A percentile compares a stretch with the other conserved stretches of the same genome.
These are phyloP conservation scores for Prinsepia uniflora DNA, from an alignment of 306 rosid genomes.

Conservation along the genomic window DNA sequence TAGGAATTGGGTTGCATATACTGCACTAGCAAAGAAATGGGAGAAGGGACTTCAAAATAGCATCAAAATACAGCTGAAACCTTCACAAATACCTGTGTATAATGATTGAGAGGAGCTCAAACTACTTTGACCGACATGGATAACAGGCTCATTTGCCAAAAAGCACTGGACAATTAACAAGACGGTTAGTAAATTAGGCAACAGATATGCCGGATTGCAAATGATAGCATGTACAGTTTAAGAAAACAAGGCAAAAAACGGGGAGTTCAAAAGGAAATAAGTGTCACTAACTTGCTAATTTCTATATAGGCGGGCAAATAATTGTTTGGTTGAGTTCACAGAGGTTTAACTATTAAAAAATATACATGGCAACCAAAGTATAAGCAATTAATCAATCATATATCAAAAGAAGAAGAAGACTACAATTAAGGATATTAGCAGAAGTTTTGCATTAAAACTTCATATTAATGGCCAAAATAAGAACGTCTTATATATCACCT, in stretches of 20 bases:
- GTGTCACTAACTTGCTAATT: background rate
- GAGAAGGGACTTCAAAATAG: background rate
- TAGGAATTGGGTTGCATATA: background rate
- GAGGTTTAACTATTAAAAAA: background rate
- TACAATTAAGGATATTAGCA: background rate
- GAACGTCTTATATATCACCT: background rate
- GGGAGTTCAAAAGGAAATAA: too few relatives aligned
- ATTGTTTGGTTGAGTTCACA: background rate
- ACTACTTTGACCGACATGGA: slow-evolving; percentile 95
- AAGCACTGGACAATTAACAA: slow-evolving; percentile 55
- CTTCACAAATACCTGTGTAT: slow-evolving; percentile 55
- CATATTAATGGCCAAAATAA: background rate
- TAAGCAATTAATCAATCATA: background rate
- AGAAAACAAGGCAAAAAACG: background rate
- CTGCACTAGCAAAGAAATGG: background rate
- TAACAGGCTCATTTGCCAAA: slow-evolving; percentile 78
- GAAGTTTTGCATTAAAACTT: background rate
- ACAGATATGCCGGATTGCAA: slow-evolving; percentile 13
- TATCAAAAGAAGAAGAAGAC: background rate
- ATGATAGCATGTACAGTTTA: background rate
- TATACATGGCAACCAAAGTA: background rate
- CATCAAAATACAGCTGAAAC: slow-evolving; percentile 12
- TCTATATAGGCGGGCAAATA: background rate
- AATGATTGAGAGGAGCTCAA: slow-evolving; percentile 61
- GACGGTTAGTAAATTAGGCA: slow-evolving; percentile 5